Base-by-base conservation (phyloP, 1,284 basidiomycete species). In the Pseudozyma flocculosa region DNA sequence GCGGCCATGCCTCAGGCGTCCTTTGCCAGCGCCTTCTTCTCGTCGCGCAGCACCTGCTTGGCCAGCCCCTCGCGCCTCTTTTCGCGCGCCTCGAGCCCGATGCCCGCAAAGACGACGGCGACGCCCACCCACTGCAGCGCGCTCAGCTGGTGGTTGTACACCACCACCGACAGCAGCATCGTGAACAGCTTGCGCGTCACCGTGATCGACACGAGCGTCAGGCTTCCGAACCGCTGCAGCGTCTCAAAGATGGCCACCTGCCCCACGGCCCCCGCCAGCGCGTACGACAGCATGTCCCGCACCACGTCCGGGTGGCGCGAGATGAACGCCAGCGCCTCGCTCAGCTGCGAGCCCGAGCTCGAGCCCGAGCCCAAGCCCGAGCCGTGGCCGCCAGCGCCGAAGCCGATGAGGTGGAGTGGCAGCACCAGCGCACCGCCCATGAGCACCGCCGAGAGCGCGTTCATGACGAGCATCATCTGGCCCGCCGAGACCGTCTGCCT, bases 401-500 rank as follows among this genome's bases (percentile, higher is more conserved):
- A 41, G 15, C 60, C 48, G 13, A 56, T 19, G 13, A 65, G 34
- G 82, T 42, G 80, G 76, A 88, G 54, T 86, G 82, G 58, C 86
- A 85, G n/a, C 86, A 88, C 59, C 23, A 75, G 64, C 11, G 68
- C 56, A 11, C 52, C 24, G 2, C 34, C 43, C 60, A 74, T 64
- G 36, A 75, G 62, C n/a, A 66, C 17, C 8, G 61, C 54, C 1
- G 72, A 73, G 79, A 92, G 87, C 26, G 87, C 73, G 78, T 94
- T 94, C 79, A 96, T 96, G 85, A 87, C 94, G 77, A 98, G 87
- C 95, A 99, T 98, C 92, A 99, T 96, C 78, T 99, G 94, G 78
- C 95, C 92, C 4, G 95, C 95, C 0, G 87, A 86, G 19, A 93
- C 85, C 21, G 59, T 56, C 41, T 62, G 44, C 37, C 84, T 83